Base-by-base conservation (phyloP, 2,329 filamentous ascomycete species). In the Alternaria rosae region DNA sequence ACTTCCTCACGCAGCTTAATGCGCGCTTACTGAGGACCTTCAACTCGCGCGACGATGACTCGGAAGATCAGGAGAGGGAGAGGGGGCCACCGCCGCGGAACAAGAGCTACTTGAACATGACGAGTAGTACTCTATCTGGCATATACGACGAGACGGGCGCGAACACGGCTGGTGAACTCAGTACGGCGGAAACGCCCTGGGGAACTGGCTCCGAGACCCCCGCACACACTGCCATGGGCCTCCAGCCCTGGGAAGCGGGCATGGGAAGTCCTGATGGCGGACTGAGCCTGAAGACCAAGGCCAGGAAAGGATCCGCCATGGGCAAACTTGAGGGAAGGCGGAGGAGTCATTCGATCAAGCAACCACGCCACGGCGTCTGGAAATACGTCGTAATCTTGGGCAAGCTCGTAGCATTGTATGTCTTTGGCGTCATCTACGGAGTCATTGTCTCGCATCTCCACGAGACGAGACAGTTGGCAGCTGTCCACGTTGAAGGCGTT, bases 101-200 rank as follows among this genome's bases (percentile, higher is more conserved):
- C 23, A 88, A 91, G 67, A 97, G 93, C 10, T 87, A 93, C 59
- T 83, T 93, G 74, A 97, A 97, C 76, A 85, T 99, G 62, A 97
- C 93, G 5, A 90, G 92, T 10, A 94, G 93, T 3, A 97, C 95
- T 0, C 86, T 99, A 6, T 92, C 91, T 70, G 94, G 95, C 57
- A 99, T 99, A 73, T 99, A 97, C 83, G 89, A 76, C 50, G 76
- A 76, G 55, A 70, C 71, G n/a, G 70, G 68, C 43, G 62, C 61
- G 12, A 69, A 65, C 54, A 71, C 71, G 10, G 62, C 70, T 12
- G 70, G 67, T 17, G 72, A 72, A 20, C 52, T 64, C 43, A 87
- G 88, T 67, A 88, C 89, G 64, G 79, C 85, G 4, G 83, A 85
- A 57, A 93, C 91, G 11, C 92, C 92, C 3, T 95, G 91, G 90